Evolutionary conservation across 176 grass and related monocot genomes (phyloP).

Genomic region (Avena atlantica): DNA sequence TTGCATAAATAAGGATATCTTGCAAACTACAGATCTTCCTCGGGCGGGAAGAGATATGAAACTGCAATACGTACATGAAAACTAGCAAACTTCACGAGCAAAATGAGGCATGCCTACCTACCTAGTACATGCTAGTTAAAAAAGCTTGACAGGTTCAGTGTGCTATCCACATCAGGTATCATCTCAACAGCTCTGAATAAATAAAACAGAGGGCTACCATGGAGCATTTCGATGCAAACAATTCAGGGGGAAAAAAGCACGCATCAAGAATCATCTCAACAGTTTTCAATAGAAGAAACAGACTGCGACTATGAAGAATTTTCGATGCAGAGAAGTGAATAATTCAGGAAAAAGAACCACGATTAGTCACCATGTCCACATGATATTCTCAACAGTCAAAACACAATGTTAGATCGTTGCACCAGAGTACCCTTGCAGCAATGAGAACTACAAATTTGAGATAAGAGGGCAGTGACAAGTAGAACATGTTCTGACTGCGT

Average conservation of each 20-base stretch:
- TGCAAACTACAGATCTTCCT: neutral
- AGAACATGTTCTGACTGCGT: conserved; percentile 26
- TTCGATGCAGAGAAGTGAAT: neutral
- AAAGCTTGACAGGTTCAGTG: neutral
- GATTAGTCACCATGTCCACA: conserved; percentile 32
- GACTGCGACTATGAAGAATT: neutral
- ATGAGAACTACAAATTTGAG: conserved; percentile 28
- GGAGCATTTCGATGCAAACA: neutral
- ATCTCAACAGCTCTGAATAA: neutral
- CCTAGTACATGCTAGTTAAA: neutral
- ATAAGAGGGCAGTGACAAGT: conserved; percentile 30
- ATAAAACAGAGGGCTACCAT: neutral
- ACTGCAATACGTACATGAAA: neutral
- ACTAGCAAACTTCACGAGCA: neutral
- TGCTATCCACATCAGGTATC: conserved; percentile 1
- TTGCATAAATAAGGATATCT: neutral
- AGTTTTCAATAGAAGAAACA: neutral
- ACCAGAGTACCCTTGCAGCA: conserved; percentile 40
- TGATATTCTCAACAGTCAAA: conserved; percentile 36
- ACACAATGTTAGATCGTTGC: conserved; percentile 47
- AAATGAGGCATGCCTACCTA: conserved; percentile 16
- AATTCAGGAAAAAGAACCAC: neutral
- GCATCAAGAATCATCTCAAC: neutral
- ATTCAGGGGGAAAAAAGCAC: neutral
- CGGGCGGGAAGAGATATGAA: neutral